Base-by-base conservation (phyloP, 1,284 basidiomycete genomes). In the Xerocomus minutiporus region DNA sequence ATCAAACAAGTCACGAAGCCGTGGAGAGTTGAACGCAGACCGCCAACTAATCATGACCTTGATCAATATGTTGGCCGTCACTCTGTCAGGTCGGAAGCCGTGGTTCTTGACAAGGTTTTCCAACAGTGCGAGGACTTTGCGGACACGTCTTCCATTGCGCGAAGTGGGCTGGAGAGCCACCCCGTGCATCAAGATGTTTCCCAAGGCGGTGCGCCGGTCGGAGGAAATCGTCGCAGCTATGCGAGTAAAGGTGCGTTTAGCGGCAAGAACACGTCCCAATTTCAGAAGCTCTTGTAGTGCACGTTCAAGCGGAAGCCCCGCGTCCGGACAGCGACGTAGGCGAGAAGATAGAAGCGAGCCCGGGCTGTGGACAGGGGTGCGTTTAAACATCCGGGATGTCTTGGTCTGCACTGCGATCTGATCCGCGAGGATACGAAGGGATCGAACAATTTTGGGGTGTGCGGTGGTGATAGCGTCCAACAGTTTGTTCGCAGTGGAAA, bases 1-100 rank as follows among this genome's bases (percentile, higher is more conserved):
- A 65, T 87, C 81, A 55, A 88, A 86, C n/a, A 88, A 60, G 20
- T 62, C 69, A 34, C 79, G 75, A 43, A 84, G 64, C 48, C 71
- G 71, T n/a, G 53, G 39, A 4, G 66, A 60, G 54, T 77, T 71
- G 31, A 83, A 65, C 11, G 69, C 68, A 1, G 59, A 57, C 26
- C 63, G 67, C 78, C 79, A 82, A n/a, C 65, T 64, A 46, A 87
- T 64, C 48, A 83, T 65, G 4, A 72, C 74, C 61, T 82, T 84
- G 54, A 86, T 53, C 28, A 87, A 43, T 46, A 86, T 78, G 58
- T 89, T 88, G 51, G 78, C 65, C 7, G 87, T 87, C 35, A 86
- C 73, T 15, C 81, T 75, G 60, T 89, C 85, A 8, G 80, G 77
- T 11, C 63, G 63, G 61, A 86, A 84, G 5, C 63, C 72, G 41